Base-by-base conservation (phyloP, 768 basidiomycete genomes). In the Galerina marginata region DNA sequence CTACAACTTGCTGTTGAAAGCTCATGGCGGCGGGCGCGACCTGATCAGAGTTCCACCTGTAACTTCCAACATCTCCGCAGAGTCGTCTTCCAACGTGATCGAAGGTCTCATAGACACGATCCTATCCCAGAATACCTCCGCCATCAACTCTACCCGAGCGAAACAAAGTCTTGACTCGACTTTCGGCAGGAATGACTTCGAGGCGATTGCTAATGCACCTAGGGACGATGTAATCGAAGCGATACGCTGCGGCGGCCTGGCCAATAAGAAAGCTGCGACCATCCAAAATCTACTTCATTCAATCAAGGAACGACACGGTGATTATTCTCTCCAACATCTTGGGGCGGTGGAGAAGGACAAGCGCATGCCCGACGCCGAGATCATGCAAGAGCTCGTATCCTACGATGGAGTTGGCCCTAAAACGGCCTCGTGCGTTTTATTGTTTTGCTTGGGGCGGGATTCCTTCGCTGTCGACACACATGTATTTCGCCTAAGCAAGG, bases 381-480 rank as follows among this genome's bases (percentile, higher is more conserved):
- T 82, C 37, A 87, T 86, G 86, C 70, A 76, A 61, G 85, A 83
- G 62, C 77, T 88, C 26, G 79, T 86, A 12, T 79, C 84, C 3
- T 83, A 83, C 57, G 71, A 79, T 33, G 86, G 86, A 0, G 86
- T 88, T 9, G 86, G 86, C 1, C 86, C 85, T 1, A 87, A 87
- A 71, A 87, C 86, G 1, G 86, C 85, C 1, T 83, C 86, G 0
- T 88, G 86, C 59, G 86, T 88, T 0, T 70, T 87, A 11, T 75
- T 86, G 23, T 86, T 88, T 68, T 86, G 84, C 62, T 74, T 88
- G 6, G 85, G 82, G 4, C 75, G 86, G n/a, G 76, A 83, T 46
- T 83, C 84, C 0, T 87, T 88, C 57, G 84, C 87, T 0, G 87
- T 88, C 50, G 86, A 88, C 60, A 88, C 87, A 7, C 86, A 87